Percentiles rank a stretch among this genome's conserved stretches.
Conservation (phyloP, 164 flowering plant species). For the Aristolochia californica region DNA sequence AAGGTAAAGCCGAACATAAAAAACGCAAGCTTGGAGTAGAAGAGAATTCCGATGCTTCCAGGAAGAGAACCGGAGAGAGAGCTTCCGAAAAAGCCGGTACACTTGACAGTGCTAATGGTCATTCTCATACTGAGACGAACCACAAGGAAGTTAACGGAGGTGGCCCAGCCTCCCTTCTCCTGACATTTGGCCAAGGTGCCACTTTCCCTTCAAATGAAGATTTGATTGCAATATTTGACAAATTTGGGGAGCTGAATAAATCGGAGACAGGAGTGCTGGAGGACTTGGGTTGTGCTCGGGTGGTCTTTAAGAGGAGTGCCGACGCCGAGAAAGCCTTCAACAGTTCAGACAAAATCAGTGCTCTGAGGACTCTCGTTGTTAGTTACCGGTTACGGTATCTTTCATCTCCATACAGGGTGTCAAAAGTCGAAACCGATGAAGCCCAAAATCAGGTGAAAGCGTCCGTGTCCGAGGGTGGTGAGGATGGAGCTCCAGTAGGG, state of each 20-base stretch:
- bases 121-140: neutral
- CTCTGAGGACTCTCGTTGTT: slow-evolving; percentile 33
- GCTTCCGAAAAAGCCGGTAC: neutral
- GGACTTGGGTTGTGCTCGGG: slow-evolving; percentile 26
- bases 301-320: slow-evolving; percentile 27
- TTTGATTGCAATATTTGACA: slow-evolving; percentile 23
- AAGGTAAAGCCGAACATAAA: neutral
- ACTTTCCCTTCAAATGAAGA: slow-evolving; percentile 38
- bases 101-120: neutral
- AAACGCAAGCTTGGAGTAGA: slow-evolving; percentile 17
- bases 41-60: slow-evolving; percentile 16
- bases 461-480: too few relatives aligned
- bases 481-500: neutral
- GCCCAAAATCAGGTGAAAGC: neutral
- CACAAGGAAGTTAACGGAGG: slow-evolving; percentile 12
- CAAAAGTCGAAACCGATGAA: slow-evolving; percentile 3
- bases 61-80: neutral
- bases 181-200: slow-evolving; percentile 34
- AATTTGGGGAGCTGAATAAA: slow-evolving; percentile 42
- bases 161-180: slow-evolving; percentile 24
- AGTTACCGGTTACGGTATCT: slow-evolving; percentile 28
- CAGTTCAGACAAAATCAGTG: slow-evolving; percentile 32
- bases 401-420: slow-evolving; percentile 11
- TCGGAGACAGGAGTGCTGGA: slow-evolving; percentile 26
- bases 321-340: slow-evolving; percentile 44